Evolutionary conservation across 495 filamentous ascomycete genomes (phyloP), one percentile per base, ranked within the genome.

Genomic region (Penicillium cataractarum): DNA sequence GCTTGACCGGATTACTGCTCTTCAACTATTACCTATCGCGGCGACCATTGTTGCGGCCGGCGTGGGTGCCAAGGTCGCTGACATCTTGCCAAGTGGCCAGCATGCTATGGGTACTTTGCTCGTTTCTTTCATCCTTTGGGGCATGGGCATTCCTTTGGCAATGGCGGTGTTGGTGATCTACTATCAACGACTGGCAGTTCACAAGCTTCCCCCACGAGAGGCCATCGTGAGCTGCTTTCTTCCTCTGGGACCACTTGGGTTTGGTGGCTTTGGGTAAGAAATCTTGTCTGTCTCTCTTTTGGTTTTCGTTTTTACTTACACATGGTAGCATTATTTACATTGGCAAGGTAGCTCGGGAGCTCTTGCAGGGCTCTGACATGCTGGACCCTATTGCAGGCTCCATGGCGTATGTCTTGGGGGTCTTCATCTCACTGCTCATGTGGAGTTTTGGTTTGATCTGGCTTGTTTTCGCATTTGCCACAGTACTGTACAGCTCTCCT

Each of bases 361-460:
- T 80, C 0, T 68, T 83, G 3, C 66, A 66, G 10, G 46, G 61
- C 40, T 65, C 69, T 1, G 42, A 70, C 3, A 65, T 68, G 31
- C 4, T 73, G 55, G 62, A 70, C 53, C 70, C 66, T 46, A 53
- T 68, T 21, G 72, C 75, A 1, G 82, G 79, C 9, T 58, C 74
- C 1, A 65, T 81, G 39, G 66, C 76, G 9, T 83, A 81, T 62
- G 68, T 78, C 13, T 35, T 78, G 2, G 82, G 80, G 1, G 65
- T 79, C 17, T 60, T 75, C 35, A 62, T 81, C 10, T 79, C 72
- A 0, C 68, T 83, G 10, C 63, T 81, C 15, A 69, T 84, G 69
- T 84, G 80, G 79, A 74, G 74, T n/a, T 83, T 83, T 53, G 79
- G 78, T 0, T 55, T 83, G 10, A 74, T 79, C 17, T 84, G 82